Conservation (phyloP, 1,284 basidiomycete genomes). For the Boletus sp. region DNA sequence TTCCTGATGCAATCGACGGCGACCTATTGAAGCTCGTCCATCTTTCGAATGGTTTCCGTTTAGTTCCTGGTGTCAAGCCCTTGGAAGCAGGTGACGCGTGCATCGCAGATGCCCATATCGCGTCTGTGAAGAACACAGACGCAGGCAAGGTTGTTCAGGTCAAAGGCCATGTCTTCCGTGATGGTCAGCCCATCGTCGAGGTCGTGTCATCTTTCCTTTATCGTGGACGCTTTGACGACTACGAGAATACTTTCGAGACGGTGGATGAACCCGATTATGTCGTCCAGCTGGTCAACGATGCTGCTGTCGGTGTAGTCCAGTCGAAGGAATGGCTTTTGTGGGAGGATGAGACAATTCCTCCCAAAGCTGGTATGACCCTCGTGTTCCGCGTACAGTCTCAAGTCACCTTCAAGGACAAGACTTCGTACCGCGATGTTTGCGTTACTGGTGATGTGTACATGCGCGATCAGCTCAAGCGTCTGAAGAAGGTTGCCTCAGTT, state of each 20-base stretch:
- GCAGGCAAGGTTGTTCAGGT: slow-evolving; percentile 94
- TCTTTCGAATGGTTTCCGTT: slow-evolving; percentile 92
- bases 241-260: slow-evolving; percentile 92
- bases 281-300: slow-evolving; percentile 73
- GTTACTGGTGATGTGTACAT: slow-evolving; percentile 85
- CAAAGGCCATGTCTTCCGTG: slow-evolving; percentile 79
- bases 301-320: slow-evolving; percentile 84
- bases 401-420: slow-evolving; percentile 89
- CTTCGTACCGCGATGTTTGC: slow-evolving; percentile 76
- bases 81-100: slow-evolving; percentile 87
- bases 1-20: slow-evolving; percentile 87
- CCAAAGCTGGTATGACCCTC: slow-evolving; percentile 77
- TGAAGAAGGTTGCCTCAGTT: slow-evolving; percentile 85
- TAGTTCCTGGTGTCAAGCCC: slow-evolving; percentile 74
- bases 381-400: slow-evolving; percentile 88
- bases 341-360: slow-evolving; percentile 79
- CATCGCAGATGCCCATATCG: slow-evolving; percentile 84
- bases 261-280: slow-evolving; percentile 86
- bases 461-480: slow-evolving; percentile 79
- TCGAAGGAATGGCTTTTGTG: slow-evolving; percentile 99
- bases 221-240: slow-evolving; percentile 92
- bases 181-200: slow-evolving; percentile 81
- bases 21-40: slow-evolving; percentile 96
- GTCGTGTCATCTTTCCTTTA: slow-evolving; percentile 96
- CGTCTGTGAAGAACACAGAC: slow-evolving; percentile 87